Evolutionary conservation across 2,329 filamentous ascomycete species (phyloP).

Genomic region (Magnaporthales sp.): DNA sequence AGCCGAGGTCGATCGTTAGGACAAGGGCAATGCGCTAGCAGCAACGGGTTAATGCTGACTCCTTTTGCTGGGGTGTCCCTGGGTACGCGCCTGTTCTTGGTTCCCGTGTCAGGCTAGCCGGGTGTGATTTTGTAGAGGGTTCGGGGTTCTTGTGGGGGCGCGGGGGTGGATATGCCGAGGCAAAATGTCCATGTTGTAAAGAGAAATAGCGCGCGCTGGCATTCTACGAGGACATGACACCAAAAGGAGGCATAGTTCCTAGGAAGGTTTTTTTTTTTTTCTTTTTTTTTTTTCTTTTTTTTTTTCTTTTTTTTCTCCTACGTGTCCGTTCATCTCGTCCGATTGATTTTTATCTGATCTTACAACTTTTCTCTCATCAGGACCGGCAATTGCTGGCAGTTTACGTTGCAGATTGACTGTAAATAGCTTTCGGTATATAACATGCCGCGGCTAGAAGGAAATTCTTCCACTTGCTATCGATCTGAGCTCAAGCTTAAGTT

Average conservation of each 20-base stretch:
- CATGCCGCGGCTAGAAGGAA: neutral
- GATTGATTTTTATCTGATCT: neutral
- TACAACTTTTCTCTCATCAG: neutral
- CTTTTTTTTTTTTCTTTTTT: neutral
- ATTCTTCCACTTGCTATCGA: neutral
- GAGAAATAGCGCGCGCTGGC: too few species aligned
- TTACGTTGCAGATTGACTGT: neutral
- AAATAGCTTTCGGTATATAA: neutral
- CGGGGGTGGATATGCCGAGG: constrained; percentile 4
- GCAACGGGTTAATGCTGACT: neutral
- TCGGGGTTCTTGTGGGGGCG: neutral
- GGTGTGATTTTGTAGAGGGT: neutral
- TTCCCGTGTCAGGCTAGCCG: neutral
- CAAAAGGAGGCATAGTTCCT: neutral
- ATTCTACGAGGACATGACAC: neutral
- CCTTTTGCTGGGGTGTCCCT: neutral
- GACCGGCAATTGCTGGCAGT: neutral
- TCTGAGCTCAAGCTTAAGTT: neutral
- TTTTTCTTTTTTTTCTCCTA: neutral
- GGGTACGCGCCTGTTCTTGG: constrained; percentile 6
- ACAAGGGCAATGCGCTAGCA: neutral
- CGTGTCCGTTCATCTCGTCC: neutral
- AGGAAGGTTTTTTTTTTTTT: neutral
- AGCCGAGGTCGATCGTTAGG: constrained; percentile 12
- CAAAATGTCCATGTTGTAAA: neutral